Evolutionary conservation across 345 rosid species (phyloP).

Genomic region (Boechera divaricarpa): DNA sequence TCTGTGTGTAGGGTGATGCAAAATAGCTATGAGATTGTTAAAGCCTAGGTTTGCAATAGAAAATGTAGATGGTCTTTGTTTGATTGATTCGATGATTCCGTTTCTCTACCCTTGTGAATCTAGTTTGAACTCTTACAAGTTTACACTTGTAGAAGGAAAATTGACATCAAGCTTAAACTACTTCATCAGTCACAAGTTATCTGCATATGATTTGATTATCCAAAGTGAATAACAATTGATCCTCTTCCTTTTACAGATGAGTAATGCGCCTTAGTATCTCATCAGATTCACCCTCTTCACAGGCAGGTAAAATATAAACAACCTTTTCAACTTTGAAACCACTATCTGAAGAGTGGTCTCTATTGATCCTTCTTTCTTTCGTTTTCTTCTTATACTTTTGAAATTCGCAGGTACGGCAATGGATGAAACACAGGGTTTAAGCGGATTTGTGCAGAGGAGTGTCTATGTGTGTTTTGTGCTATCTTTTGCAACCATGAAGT

Average conservation of each 20-base stretch:
- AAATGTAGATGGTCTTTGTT: neutral
- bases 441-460: constrained; percentile 38
- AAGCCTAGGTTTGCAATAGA: neutral
- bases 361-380: neutral
- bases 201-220: neutral
- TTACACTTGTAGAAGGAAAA: neutral
- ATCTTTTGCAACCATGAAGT: constrained; percentile 24
- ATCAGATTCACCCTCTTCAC: constrained; percentile 38
- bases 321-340: constrained; percentile 9
- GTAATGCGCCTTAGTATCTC: constrained; percentile 23
- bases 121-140: constrained; percentile 3
- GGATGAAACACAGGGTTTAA: constrained; percentile 29
- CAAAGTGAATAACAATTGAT: neutral
- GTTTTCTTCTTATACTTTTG: neutral
- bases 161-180: constrained; percentile 1
- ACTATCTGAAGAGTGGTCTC: constrained; percentile 9
- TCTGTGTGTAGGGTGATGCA: neutral
- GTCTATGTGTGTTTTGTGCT: constrained; percentile 31
- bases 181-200: neutral
- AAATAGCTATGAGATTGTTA: constrained; percentile 7
- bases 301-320: constrained; percentile 15
- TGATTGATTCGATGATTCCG: constrained; percentile 9
- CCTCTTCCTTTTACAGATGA: constrained; percentile 39
- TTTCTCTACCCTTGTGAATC: constrained; percentile 3
- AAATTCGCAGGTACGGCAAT: constrained; percentile 1